Conservation (phyloP, 306 rosid species). For the Argentina anserina region DNA sequence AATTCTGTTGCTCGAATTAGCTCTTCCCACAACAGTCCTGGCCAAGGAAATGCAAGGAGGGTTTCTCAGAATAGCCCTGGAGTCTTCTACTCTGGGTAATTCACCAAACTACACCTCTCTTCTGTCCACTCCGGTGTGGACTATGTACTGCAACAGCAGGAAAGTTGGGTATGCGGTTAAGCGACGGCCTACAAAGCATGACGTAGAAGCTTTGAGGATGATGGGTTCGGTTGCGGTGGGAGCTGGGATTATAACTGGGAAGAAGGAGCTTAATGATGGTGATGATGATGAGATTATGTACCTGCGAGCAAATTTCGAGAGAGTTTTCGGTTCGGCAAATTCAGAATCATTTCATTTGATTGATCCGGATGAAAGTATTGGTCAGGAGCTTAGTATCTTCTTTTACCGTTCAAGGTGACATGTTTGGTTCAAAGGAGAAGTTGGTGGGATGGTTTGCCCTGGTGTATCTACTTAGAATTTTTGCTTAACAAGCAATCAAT, state of each 20-base stretch:
- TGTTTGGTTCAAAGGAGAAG: too few relatives aligned
- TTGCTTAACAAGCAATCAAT: background rate
- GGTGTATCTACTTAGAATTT: background rate
- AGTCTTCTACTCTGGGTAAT: constrained; percentile 25
- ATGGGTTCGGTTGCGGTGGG: constrained; percentile 58
- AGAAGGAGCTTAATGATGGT: constrained; percentile 3
- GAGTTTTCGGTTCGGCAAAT: constrained; percentile 55
- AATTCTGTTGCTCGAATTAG: constrained; percentile 60
- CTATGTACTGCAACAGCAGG: constrained; percentile 65
- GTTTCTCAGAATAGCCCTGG: constrained; percentile 59
- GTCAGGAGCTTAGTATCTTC: constrained; percentile 85
- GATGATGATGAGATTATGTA: constrained; percentile 55
- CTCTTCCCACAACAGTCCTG: constrained; percentile 54
- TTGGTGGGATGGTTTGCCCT: background rate
- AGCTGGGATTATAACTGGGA: constrained; percentile 50
- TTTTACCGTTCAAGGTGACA: constrained; percentile 47
- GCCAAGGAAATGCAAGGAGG: constrained; percentile 93
- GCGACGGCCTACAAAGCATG: constrained; percentile 41
- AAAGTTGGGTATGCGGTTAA: constrained; percentile 65
- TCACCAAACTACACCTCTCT: constrained; percentile 22
- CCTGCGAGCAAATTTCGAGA: constrained; percentile 69
- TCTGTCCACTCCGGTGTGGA: constrained; percentile 67
- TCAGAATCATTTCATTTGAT: constrained; percentile 83
- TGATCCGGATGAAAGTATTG: constrained; percentile 68
- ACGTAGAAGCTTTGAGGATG: constrained; percentile 44